Conservation (phyloP, 768 basidiomycete genomes). For the Leccinum variicolor region DNA sequence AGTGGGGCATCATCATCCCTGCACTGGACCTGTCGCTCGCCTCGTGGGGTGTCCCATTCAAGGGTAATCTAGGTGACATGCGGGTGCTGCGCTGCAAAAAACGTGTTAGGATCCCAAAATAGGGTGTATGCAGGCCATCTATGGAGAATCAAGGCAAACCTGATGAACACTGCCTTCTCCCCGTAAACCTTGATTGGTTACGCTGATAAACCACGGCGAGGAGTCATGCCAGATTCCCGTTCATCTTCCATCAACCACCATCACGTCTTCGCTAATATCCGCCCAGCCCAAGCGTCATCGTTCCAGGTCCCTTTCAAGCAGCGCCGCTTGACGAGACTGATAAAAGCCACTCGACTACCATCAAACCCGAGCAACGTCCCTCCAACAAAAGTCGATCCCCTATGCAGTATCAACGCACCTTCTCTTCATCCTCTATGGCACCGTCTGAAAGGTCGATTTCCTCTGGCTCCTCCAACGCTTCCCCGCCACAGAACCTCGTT, state of each 20-base stretch:
- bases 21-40: slow-evolving; percentile 21
- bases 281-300: slow-evolving; percentile 22
- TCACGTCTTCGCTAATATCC: slow-evolving; percentile 36
- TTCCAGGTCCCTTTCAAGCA: slow-evolving; percentile 16
- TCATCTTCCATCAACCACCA: slow-evolving; percentile 27
- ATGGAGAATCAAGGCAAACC: slow-evolving; percentile 19
- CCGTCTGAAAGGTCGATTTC: slow-evolving; percentile 32
- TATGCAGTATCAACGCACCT: slow-evolving; percentile 32
- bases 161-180: slow-evolving; percentile 27
- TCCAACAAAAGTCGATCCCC: slow-evolving; percentile 12
- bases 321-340: slow-evolving; percentile 24
- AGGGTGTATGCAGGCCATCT: slow-evolving; percentile 12
- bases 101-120: slow-evolving; percentile 32
- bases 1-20: slow-evolving; percentile 26
- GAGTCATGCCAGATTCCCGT: slow-evolving; percentile 34
- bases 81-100: slow-evolving; percentile 31
- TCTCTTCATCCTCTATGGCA: slow-evolving; percentile 32
- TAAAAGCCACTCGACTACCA: slow-evolving; percentile 21
- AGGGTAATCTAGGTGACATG: slow-evolving; percentile 24
- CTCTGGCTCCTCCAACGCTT: slow-evolving; percentile 30
- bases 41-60: slow-evolving; percentile 28
- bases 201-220: slow-evolving; percentile 32
- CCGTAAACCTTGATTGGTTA: slow-evolving; percentile 30
- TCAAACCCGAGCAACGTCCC: slow-evolving; percentile 2
- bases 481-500: slow-evolving; percentile 28